Evolutionary conservation across 2,329 filamentous ascomycete genomes (phyloP).

Genomic region (Colletotrichum echinochloae): DNA sequence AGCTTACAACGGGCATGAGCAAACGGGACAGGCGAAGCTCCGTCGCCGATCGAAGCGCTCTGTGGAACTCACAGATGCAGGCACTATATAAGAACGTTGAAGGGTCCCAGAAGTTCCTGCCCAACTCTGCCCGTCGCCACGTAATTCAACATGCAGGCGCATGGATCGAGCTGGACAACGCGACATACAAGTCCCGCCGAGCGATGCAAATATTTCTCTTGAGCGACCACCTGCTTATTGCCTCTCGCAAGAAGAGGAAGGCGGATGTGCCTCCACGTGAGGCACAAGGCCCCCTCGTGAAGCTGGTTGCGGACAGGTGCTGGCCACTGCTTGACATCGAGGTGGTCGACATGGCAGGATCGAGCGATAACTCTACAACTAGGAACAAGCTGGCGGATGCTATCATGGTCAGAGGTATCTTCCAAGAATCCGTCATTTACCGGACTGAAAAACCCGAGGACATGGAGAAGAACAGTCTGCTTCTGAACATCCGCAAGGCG

Average conservation of each 20-base stretch:
- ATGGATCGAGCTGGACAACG: slow-evolving; percentile 97
- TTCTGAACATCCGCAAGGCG: slow-evolving; percentile 92
- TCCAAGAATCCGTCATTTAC: slow-evolving; percentile 93
- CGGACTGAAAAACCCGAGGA: slow-evolving; percentile 85
- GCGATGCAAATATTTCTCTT: slow-evolving; percentile 92
- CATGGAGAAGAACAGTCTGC: slow-evolving; percentile 81
- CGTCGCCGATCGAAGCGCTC: slow-evolving; percentile 75
- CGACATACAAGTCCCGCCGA: slow-evolving; percentile 92
- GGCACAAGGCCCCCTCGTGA: slow-evolving; percentile 67
- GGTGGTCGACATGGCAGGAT: slow-evolving; percentile 86
- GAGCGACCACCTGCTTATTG: slow-evolving; percentile 93
- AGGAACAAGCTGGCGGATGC: slow-evolving; percentile 81
- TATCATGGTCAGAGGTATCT: slow-evolving; percentile 88
- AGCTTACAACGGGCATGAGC: slow-evolving; percentile 67
- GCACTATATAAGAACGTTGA: slow-evolving; percentile 97
- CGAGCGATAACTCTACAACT: slow-evolving; percentile 63
- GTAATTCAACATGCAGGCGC: slow-evolving; percentile 92
- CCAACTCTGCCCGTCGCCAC: slow-evolving; percentile 89
- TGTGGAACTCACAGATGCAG: slow-evolving; percentile 79
- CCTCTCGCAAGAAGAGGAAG: slow-evolving; percentile 92
- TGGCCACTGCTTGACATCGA: slow-evolving; percentile 95
- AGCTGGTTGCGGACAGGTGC: slow-evolving; percentile 92
- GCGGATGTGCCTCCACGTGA: slow-evolving; percentile 71
- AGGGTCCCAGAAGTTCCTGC: slow-evolving; percentile 95
- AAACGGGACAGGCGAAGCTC: slow-evolving; percentile 89